Conservation (phyloP, 2,329 filamentous ascomycete genomes). For the Colletotrichum caudatum region DNA sequence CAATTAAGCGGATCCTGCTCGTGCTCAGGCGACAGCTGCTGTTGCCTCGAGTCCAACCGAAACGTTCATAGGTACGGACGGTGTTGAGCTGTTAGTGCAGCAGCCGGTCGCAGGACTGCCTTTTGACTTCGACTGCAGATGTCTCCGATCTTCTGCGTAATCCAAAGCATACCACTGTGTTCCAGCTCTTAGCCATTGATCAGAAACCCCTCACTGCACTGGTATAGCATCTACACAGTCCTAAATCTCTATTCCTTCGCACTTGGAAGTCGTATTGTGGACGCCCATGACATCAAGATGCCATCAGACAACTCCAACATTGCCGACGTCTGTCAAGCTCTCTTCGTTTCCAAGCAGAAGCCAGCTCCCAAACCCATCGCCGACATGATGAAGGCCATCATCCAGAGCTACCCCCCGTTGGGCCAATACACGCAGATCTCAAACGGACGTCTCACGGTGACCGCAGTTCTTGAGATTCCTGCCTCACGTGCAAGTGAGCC, state of each 20-base stretch:
- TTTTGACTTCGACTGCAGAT: slow-evolving; percentile 34
- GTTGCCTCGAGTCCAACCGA: slow-evolving; percentile 36
- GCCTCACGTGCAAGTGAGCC: slow-evolving; percentile 62
- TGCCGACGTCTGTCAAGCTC: slow-evolving; percentile 52
- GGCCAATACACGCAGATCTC: slow-evolving; percentile 77
- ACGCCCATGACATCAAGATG: slow-evolving; percentile 37
- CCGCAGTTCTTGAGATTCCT: slow-evolving; percentile 76
- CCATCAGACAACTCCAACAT: slow-evolving; percentile 48
- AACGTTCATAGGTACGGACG: slow-evolving; percentile 9
- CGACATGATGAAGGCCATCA: slow-evolving; percentile 52
- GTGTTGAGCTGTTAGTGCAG: slow-evolving; percentile 38
- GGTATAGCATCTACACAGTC: neutral
- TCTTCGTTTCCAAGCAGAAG: slow-evolving; percentile 55
- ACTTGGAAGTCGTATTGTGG: neutral
- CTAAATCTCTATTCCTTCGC: neutral
- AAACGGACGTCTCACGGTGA: slow-evolving; percentile 66
- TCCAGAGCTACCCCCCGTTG: slow-evolving; percentile 75
- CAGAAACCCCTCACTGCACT: slow-evolving; percentile 23
- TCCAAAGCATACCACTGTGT: slow-evolving; percentile 12
- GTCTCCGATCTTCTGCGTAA: slow-evolving; percentile 24
- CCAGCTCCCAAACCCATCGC: slow-evolving; percentile 45
- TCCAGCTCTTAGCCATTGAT: slow-evolving; percentile 13
- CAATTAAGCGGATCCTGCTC: slow-evolving; percentile 40
- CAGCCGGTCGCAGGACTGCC: slow-evolving; percentile 38
- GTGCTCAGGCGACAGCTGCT: slow-evolving; percentile 31